These are phyloP conservation scores for Fusarium metavorans DNA, from an alignment of 2,329 filamentous ascomycete species.

Conservation along the genomic window DNA sequence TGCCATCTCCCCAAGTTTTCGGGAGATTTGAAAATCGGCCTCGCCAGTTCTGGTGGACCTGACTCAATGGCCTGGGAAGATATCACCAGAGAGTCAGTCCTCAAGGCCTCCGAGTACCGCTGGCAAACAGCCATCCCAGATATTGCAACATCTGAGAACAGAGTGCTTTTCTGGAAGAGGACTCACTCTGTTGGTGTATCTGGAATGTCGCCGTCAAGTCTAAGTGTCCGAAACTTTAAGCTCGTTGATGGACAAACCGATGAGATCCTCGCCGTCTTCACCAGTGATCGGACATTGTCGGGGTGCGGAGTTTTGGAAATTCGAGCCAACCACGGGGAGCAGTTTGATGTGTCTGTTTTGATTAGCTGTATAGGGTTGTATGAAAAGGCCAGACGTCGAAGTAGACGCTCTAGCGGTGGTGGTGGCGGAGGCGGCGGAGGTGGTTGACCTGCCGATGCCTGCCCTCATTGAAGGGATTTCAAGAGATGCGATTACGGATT, in stretches of 20 bases:
- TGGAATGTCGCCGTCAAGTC: background rate
- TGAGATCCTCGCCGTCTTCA: constrained; percentile 1
- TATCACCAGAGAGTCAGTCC: background rate
- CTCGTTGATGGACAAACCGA: background rate
- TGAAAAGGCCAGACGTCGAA: background rate
- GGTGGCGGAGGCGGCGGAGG: background rate
- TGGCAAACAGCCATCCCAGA: background rate
- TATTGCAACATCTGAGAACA: background rate
- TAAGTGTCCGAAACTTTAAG: background rate
- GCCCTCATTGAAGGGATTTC: no score
- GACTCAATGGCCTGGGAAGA: background rate
- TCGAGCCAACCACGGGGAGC: background rate
- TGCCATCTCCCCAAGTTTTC: background rate
- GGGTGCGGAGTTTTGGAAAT: background rate
- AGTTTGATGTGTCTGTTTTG: background rate
- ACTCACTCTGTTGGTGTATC: constrained; percentile 1
- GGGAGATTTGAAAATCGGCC: background rate
- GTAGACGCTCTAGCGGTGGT: background rate
- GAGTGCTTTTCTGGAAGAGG: background rate
- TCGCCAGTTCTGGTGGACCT: background rate
- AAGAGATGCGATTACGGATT: no score
- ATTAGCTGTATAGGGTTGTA: background rate
- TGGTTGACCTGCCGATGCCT: background rate
- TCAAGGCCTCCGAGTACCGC: background rate
- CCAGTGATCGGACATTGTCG: background rate